These are phyloP conservation scores for Usnea hakonensis DNA, from an alignment of 495 filamentous ascomycete genomes.

Conservation along the genomic window DNA sequence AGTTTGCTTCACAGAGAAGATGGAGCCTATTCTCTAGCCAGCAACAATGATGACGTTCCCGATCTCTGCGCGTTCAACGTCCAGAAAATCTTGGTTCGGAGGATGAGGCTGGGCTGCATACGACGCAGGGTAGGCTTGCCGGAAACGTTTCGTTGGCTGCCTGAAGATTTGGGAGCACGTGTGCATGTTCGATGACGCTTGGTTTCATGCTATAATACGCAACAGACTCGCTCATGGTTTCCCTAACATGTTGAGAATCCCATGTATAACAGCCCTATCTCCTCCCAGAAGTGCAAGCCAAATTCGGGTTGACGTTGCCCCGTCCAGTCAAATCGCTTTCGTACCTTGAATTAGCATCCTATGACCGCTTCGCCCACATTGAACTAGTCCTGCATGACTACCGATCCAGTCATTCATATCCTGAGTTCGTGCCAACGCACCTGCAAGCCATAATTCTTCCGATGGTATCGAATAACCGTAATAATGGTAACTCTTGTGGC, in stretches of 20 bases:
- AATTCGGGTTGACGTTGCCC: constrained; percentile 18
- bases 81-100: constrained; percentile 1
- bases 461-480: constrained; percentile 11
- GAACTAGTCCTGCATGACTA: constrained; percentile 13
- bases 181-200: background rate
- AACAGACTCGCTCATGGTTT: background rate
- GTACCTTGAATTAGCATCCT: constrained; percentile 24
- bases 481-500: constrained; percentile 7
- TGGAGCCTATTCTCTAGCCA: background rate
- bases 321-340: constrained; percentile 20
- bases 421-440: constrained; percentile 3
- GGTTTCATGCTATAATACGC: background rate
- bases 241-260: background rate
- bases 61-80: constrained; percentile 4
- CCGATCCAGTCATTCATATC: constrained; percentile 14
- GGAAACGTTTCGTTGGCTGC: background rate
- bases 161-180: background rate
- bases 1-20: background rate
- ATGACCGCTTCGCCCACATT: constrained; percentile 21
- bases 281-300: background rate
- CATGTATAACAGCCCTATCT: background rate
- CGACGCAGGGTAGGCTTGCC: background rate
- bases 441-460: constrained; percentile 15
- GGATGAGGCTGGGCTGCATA: constrained; percentile 4
- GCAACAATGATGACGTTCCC: background rate